Evolutionary conservation across 345 rosid genomes (phyloP).

Genomic region (Linum usitatissimum): DNA sequence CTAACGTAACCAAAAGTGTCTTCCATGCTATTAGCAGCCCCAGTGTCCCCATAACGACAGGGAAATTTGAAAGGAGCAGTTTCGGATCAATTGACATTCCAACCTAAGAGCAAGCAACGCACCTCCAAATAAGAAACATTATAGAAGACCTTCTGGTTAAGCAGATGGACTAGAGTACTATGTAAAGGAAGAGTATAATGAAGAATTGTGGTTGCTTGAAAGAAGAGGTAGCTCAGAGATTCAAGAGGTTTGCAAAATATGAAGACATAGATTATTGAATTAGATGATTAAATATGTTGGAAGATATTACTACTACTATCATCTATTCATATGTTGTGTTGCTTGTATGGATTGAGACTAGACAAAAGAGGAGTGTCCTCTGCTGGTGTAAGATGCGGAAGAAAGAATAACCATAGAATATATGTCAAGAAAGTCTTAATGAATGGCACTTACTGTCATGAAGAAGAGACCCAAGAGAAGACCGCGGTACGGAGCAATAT

Average conservation of each 20-base stretch:
- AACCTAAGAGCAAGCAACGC: conserved; percentile 50
- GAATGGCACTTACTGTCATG: conserved; percentile 68
- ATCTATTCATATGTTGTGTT: too few relatives aligned
- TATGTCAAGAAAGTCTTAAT: conserved; percentile 3
- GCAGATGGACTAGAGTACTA: neutral
- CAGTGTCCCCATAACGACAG: conserved; percentile 59
- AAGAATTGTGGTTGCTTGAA: neutral
- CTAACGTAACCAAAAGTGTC: conserved; percentile 56
- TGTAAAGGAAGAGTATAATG: neutral
- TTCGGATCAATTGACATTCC: conserved; percentile 99
- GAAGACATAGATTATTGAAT: neutral
- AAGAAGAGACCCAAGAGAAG: conserved; percentile 96
- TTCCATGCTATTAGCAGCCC: conserved; percentile 86
- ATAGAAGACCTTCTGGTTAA: neutral
- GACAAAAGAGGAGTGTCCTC: too few relatives aligned
- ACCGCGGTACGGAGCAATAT: conserved; percentile 98
- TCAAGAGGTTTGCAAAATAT: neutral
- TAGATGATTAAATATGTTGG: too few relatives aligned
- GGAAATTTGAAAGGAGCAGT: conserved; percentile 81
- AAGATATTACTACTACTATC: too few relatives aligned
- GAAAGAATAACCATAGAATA: neutral
- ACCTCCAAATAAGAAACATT: neutral
- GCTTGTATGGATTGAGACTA: too few relatives aligned
- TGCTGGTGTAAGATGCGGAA: neutral
- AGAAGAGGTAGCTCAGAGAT: neutral